Conservation (phyloP, 352 stramenopile genomes). For the Thalassiosira hispida region DNA sequence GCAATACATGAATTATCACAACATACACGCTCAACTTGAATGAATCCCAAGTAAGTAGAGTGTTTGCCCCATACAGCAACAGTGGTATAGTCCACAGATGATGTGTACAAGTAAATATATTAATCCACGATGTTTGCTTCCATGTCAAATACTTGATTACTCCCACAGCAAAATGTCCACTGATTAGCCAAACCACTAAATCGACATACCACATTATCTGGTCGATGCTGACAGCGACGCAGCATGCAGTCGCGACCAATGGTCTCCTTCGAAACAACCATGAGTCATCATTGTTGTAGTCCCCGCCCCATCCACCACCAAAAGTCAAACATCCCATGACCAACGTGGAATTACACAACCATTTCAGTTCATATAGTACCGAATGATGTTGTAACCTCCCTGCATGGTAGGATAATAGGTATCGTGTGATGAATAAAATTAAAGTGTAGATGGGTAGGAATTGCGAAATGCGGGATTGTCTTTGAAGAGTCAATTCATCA, state of each 20-base stretch:
- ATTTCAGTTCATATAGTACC: constrained; percentile 78
- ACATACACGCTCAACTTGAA: constrained; percentile 63
- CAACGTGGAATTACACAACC: constrained; percentile 75
- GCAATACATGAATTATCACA: constrained; percentile 60
- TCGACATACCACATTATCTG: constrained; percentile 93
- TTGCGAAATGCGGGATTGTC: constrained; percentile 21
- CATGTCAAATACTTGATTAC: constrained; percentile 88
- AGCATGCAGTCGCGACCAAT: constrained; percentile 87
- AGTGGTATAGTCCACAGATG: constrained; percentile 85
- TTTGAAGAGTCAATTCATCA: constrained; percentile 4
- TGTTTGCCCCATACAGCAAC: constrained; percentile 56
- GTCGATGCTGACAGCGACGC: constrained; percentile 91
- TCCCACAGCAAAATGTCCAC: constrained; percentile 88
- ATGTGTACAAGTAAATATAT: constrained; percentile 75
- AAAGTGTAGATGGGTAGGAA: constrained; percentile 42
- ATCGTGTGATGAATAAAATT: constrained; percentile 39
- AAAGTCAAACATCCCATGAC: constrained; percentile 56
- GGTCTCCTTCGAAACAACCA: constrained; percentile 76
- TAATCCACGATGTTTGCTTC: constrained; percentile 64
- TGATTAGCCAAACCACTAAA: constrained; percentile 84
- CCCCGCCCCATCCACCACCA: constrained; percentile 20
- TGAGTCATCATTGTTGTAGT: neutral
- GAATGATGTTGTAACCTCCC: constrained; percentile 43
- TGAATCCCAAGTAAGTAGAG: constrained; percentile 37
- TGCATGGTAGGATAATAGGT: constrained; percentile 33